Percentiles rank a stretch among this genome's conserved stretches.
These are phyloP conservation scores for Hypoxylon sp. DNA, from an alignment of 2,329 filamentous ascomycete genomes.

Conservation along the genomic window DNA sequence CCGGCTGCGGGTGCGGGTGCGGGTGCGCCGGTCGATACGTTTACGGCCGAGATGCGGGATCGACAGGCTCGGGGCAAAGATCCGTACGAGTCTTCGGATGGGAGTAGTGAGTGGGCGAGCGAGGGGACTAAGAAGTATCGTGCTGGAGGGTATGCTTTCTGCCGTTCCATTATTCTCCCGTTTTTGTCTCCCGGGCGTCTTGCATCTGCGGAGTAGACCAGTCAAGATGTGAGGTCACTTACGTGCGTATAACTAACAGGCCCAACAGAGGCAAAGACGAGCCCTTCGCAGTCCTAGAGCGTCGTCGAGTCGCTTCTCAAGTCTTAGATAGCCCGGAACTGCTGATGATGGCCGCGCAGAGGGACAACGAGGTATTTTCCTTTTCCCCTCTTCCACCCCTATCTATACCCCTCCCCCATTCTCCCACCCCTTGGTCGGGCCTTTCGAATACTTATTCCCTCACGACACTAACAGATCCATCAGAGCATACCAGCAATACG, in stretches of 20 bases:
- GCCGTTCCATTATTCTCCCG: not conserved
- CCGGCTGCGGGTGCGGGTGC: constrained; percentile 1
- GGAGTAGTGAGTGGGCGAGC: constrained; percentile 35
- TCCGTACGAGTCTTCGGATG: constrained; percentile 58
- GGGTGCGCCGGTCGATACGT: constrained; percentile 43
- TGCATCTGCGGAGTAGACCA: not conserved
- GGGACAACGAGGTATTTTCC: constrained; percentile 64
- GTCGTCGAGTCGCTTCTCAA: constrained; percentile 63
- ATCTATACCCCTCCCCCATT: constrained; percentile 1
- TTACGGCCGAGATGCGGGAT: constrained; percentile 68
- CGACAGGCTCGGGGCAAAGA: constrained; percentile 71
- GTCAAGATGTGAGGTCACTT: not conserved
- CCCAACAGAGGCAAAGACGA: constrained; percentile 51
- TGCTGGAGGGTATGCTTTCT: constrained; percentile 29
- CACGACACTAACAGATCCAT: constrained; percentile 4
- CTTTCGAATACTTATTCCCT: not conserved
- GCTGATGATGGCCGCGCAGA: constrained; percentile 70
- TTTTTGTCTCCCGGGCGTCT: too few relatives aligned
- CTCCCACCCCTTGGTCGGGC: not conserved
- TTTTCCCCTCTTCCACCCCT: not conserved
- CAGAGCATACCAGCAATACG: constrained; percentile 70
- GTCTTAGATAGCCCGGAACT: constrained; percentile 70
- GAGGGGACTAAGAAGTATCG: constrained; percentile 36
- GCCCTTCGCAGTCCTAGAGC: constrained; percentile 59
- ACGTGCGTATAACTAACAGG: constrained; percentile 5